Conservation (phyloP, 2,329 filamentous ascomycete genomes). For the Penicillium brasilianum region DNA sequence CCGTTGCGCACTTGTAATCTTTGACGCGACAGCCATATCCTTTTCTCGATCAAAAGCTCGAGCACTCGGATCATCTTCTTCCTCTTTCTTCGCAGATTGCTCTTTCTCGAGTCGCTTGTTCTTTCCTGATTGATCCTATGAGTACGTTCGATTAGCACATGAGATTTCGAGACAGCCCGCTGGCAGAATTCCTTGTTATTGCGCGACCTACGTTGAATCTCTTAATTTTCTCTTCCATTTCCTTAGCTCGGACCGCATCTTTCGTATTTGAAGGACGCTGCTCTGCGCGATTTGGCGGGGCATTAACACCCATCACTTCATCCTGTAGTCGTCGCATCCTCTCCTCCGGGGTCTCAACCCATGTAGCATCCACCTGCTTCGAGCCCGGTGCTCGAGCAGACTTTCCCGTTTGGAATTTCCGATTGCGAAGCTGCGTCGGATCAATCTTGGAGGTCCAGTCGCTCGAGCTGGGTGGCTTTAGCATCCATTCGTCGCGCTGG, state of each 20-base stretch:
- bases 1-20: conserved; percentile 73
- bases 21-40: conserved; percentile 80
- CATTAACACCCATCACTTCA: conserved; percentile 75
- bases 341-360: conserved; percentile 91
- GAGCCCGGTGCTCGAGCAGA: conserved; percentile 52
- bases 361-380: conserved; percentile 62
- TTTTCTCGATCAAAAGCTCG: conserved; percentile 90
- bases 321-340: conserved; percentile 81
- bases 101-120: conserved; percentile 51
- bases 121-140: conserved; percentile 52
- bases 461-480: conserved; percentile 66
- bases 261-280: conserved; percentile 2
- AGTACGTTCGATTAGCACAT: neutral
- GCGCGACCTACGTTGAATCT: conserved; percentile 62
- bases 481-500: conserved; percentile 85
- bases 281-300: conserved; percentile 25
- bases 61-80: conserved; percentile 89
- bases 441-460: conserved; percentile 68
- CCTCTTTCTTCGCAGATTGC: conserved; percentile 64
- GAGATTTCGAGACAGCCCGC: too few relatives aligned
- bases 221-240: conserved; percentile 53
- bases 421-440: conserved; percentile 79
- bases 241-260: conserved; percentile 5
- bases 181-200: too few relatives aligned
- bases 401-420: conserved; percentile 79